Evolutionary conservation across 176 grass and related monocot species (phyloP).

Genomic region (Zoysia japonica): DNA sequence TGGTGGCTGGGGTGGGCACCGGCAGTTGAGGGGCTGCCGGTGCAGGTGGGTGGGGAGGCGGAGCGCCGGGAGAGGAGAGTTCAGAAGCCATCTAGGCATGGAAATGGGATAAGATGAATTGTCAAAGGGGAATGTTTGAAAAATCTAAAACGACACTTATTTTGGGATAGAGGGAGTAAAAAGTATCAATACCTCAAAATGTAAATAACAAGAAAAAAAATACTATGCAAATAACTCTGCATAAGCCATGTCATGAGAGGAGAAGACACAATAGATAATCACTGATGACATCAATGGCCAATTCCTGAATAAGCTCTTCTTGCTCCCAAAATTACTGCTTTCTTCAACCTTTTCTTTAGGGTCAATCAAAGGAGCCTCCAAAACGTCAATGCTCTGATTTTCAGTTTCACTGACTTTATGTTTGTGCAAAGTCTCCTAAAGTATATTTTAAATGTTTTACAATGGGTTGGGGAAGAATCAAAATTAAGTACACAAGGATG

Average conservation of each 20-base stretch:
- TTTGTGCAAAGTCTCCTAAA: slow-evolving; percentile 77
- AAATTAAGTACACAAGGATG: slow-evolving; percentile 1
- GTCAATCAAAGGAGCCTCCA: slow-evolving; percentile 9
- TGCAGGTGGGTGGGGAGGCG: too few relatives aligned
- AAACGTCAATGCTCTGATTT: slow-evolving; percentile 13
- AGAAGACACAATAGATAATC: slow-evolving; percentile 55
- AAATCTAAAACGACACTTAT: too few relatives aligned
- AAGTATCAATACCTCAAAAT: slow-evolving; percentile 43
- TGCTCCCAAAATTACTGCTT: slow-evolving; percentile 9
- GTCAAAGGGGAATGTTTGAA: too few relatives aligned
- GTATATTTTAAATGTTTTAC: slow-evolving; percentile 21
- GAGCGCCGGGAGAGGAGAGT: too few relatives aligned
- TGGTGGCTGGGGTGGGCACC: too few relatives aligned
- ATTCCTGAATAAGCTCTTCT: slow-evolving; percentile 58
- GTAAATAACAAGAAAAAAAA: too few relatives aligned
- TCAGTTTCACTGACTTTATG: slow-evolving; percentile 33
- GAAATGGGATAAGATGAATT: too few relatives aligned
- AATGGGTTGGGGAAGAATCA: not conserved
- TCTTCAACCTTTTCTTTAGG: slow-evolving; percentile 40
- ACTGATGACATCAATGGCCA: slow-evolving; percentile 79
- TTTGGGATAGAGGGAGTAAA: too few relatives aligned
- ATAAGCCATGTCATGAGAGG: slow-evolving; percentile 73
- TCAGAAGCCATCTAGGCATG: too few relatives aligned
- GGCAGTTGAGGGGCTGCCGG: too few relatives aligned
- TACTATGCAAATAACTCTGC: slow-evolving; percentile 42